Base-by-base conservation (phyloP, 1,284 basidiomycete genomes). In the Fistulinella cinereoalba region DNA sequence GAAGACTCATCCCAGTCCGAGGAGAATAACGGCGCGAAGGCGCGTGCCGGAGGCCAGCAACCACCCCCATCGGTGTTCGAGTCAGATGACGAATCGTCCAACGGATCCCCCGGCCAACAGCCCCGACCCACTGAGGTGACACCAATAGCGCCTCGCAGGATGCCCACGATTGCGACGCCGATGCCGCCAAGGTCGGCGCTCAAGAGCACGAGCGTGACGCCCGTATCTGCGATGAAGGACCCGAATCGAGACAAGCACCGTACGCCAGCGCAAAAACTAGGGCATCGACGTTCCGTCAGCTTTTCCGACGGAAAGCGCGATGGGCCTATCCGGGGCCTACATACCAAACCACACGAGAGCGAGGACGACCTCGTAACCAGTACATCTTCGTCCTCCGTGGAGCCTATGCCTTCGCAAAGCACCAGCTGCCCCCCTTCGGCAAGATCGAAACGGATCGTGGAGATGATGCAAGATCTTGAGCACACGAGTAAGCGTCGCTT, bases 301-400 rank as follows among this genome's bases (percentile, higher is more conserved):
- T 97, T 97, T 69, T 95, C 92, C 16, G 94, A 97, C 62, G 92
- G 93, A 5, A 88, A 85, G 60, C 77, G 79, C 49, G 83, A 87
- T 33, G 92, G 93, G 5, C 90, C 88, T 29, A 94, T 94, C 39
- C 72, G 76, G 44, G 88, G 85, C 18, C 67, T 88, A 38, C 70
- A 64, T 18, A 61, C 66, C 39, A 74, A 72, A 49, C 60, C 57
- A 21, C 67, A 70, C 19, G 66, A 58, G 34, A 67, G 61, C 15
- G 72, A 70, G 13, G 73, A 73, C 18, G 56, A 62, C 43, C 52
- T 61, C n/a, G 63, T 57, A n/a, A 61, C 63, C 19, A 65, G 64
- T 33, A 52, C 40, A 12, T 56, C 56, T 32, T 61, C 55, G 12
- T 56, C 54, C 34, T 61, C 55, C 50, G 51, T 65, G 46, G 44